A percentile compares a stretch with the other conserved stretches of the same genome.
Conservation (phyloP, 2,329 filamentous ascomycete genomes). For the Pseudohalonectria lignicola region DNA sequence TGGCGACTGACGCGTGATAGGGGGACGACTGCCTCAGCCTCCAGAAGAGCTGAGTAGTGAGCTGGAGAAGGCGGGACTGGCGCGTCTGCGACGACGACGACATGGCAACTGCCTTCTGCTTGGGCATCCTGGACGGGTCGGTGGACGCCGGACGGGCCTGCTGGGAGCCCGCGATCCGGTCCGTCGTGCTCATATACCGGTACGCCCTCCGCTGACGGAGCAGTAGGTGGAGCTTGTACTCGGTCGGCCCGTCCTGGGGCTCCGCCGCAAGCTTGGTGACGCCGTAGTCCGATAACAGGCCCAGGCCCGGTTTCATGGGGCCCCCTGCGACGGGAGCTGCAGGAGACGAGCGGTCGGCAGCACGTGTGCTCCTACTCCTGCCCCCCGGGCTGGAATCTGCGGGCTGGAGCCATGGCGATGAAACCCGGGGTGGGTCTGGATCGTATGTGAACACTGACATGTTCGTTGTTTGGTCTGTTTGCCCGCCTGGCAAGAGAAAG, state of each 20-base stretch:
- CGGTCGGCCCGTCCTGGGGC: constrained; percentile 85
- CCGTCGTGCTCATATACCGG: constrained; percentile 55
- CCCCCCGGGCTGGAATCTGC: too few relatives aligned
- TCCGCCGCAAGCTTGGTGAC: constrained; percentile 77
- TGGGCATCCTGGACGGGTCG: constrained; percentile 14
- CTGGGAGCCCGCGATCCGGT: constrained; percentile 17
- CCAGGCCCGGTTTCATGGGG: constrained; percentile 16
- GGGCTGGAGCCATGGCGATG: constrained; percentile 76
- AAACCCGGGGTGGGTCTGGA: constrained; percentile 73
- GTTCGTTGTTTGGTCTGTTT: too few relatives aligned
- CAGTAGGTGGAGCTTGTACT: constrained; percentile 92
- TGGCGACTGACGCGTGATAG: constrained; percentile 72
- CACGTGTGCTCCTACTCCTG: too few relatives aligned
- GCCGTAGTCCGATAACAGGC: constrained; percentile 46
- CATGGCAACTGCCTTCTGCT: constrained; percentile 9
- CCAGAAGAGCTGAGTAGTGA: constrained; percentile 94
- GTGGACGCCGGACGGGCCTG: constrained; percentile 15
- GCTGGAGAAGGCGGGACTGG: constrained; percentile 75
- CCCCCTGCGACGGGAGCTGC: constrained; percentile 10
- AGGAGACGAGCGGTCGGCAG: constrained; percentile 18
- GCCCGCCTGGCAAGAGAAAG: too few relatives aligned
- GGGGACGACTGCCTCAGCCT: constrained; percentile 88
- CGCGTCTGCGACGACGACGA: constrained; percentile 47
- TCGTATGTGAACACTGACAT: constrained; percentile 96
- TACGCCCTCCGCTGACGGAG: constrained; percentile 69